phyloP scores from a whole-genome alignment of 495 filamentous ascomycete species.

The Tuber microsphaerosporum region DNA sequence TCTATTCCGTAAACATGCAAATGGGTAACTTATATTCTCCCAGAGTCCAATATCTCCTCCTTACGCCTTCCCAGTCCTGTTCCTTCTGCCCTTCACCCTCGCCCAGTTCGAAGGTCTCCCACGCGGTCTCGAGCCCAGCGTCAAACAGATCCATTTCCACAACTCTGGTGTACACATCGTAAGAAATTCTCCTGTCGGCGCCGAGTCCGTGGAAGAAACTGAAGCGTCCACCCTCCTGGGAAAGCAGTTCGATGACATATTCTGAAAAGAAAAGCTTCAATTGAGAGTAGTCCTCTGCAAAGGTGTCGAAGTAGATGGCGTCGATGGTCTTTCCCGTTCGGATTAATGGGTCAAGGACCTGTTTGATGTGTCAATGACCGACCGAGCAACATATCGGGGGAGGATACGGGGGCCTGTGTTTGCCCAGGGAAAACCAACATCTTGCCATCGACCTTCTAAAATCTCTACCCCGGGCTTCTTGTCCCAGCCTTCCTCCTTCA shows the following conservation, averaged over 20 bases:
- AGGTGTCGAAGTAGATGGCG: constrained; percentile 96
- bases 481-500: constrained; percentile 58
- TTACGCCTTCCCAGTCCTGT: constrained; percentile 72
- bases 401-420: background rate
- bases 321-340: constrained; percentile 68
- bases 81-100: constrained; percentile 44
- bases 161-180: constrained; percentile 92
- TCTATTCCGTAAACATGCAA: constrained; percentile 44
- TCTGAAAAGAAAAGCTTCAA: constrained; percentile 84
- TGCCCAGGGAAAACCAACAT: constrained; percentile 14
- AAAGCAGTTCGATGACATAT: constrained; percentile 69
- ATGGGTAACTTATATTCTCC: constrained; percentile 65
- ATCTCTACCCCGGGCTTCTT: constrained; percentile 58
- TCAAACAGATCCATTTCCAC: constrained; percentile 87
- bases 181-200: constrained; percentile 83
- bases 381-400: background rate
- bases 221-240: constrained; percentile 60
- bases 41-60: constrained; percentile 79
- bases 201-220: constrained; percentile 95
- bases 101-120: constrained; percentile 70
- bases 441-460: constrained; percentile 48
- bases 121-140: constrained; percentile 82
- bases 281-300: constrained; percentile 83
- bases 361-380: constrained; percentile 47
- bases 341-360: constrained; percentile 64